Evolutionary conservation across 2,329 filamentous ascomycete genomes (phyloP), one percentile per base, ranked within the genome.

Genomic region (Ambrosiella cleistominuta): DNA sequence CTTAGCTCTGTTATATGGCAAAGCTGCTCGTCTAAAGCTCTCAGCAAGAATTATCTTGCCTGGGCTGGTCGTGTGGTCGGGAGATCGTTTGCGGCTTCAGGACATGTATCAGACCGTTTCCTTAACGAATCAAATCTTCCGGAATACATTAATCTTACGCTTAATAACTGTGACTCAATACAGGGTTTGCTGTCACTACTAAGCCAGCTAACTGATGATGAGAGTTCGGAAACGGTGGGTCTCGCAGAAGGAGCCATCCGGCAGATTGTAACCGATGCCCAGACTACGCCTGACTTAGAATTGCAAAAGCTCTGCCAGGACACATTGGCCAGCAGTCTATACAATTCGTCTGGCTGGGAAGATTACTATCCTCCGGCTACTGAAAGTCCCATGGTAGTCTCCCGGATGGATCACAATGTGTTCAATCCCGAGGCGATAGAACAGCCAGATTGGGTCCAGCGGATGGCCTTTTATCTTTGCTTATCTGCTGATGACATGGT

Each of bases 61-160:
- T 98, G 94, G 94, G 86, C 87, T 50, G 90, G 87, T 2, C 79
- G 84, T 62, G 85, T 90, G 1, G 74, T 97, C 50, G 93, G 94
- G 7, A 80, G 88, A 66, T 83, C 88, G 0, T 97, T 90, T 69
- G 82, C 85, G 44, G 79, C 86, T 13, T 86, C 82, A 36, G 89
- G 89, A 1, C 74, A 80, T 57, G 76, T 88, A 5, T 79, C 81
- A 13, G 67, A 73, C 40, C 78, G 78, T 54, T 72, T 86, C 51
- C 68, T 84, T 1, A 72, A 75, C 35, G 83, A 86, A 66, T 81
- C 80, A 1, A 72, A 72, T 13, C 68, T 85, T 5, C 68, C 71
- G 12, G 70, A 74, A 63, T 82, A 74, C 64, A 70, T 68, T 62
- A 75, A 69, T 64, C 69, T 70, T 57, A 75, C 70, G 53, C 73